Evolutionary conservation across 192 early-diverging fungal genomes (phyloP), one percentile per base, ranked within the genome.

Genomic region (Coemansia sp.): DNA sequence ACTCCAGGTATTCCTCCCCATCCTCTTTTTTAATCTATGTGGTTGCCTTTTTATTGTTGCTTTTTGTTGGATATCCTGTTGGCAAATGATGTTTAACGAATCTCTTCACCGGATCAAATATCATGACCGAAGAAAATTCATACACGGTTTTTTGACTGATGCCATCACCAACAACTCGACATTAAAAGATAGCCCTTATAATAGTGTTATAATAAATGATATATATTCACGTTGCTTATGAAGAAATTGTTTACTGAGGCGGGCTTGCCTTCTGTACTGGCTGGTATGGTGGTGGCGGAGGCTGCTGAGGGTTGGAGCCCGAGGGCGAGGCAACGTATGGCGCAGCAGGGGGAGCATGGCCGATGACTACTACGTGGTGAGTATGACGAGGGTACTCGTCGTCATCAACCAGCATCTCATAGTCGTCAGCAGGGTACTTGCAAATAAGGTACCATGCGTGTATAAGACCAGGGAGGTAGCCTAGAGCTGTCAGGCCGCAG

Each of bases 401-500:
- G 43, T 78, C 75, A 49, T 83, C 80, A 16, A 77, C 67, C 28
- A 83, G 75, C 75, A 83, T 77, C 69, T 78, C 75, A 64, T 83
- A 83, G 42, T 84, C 81, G 30, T 78, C 62, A 11, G 61, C 49
- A 10, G 81, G 81, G 68, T 77, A 78, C 76, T 77, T 90, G 74
- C 84, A 84, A n/a, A 90, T 83, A 50, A 90, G 84, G 55, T 90
- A 90, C 77, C 84, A 88, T 21, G 87, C 87, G 73, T 90, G 90
- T 58, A 91, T 86, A 44, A 90, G 86, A 63, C 91, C 91, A 1
- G 90, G 90, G 44, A 93, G 77, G 69, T 81, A 90, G 42, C 90
- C 92, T 37, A 94, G 84, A 28, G 82, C 70, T 3, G 91, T 92
- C 76, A 94, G 81, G 0, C 77, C 69, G 75, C 89, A 87, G 85